Conservation (phyloP, 768 basidiomycete genomes). For the Boletus subcaerulescens region DNA sequence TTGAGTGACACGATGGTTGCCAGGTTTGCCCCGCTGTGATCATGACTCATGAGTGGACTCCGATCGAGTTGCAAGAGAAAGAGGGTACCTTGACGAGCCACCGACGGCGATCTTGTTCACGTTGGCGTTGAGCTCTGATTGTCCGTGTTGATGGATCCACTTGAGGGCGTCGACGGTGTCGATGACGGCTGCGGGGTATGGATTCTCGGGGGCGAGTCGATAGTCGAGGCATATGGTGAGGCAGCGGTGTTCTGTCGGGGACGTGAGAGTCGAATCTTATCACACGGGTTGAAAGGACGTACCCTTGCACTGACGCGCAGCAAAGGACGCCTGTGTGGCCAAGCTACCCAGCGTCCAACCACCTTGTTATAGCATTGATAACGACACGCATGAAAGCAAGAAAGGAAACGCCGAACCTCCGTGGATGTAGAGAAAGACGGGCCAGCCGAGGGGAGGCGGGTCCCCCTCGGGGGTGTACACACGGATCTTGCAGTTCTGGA, state of each 20-base stretch:
- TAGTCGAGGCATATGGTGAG: constrained; percentile 69
- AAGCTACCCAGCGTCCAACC: constrained; percentile 75
- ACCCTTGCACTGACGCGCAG: constrained; percentile 29
- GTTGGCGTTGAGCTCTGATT: constrained; percentile 45
- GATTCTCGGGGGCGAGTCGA: constrained; percentile 66
- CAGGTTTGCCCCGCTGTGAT: constrained; percentile 62
- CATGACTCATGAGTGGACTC: not conserved
- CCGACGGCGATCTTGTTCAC: constrained; percentile 60
- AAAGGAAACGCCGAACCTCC: constrained; percentile 45
- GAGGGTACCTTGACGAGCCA: constrained; percentile 43
- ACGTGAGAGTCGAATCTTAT: too few species aligned
- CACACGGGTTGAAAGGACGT: not conserved
- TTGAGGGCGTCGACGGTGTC: constrained; percentile 65
- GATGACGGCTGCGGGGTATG: constrained; percentile 68
- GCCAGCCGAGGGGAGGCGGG: constrained; percentile 56
- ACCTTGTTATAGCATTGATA: constrained; percentile 35
- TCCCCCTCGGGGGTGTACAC: constrained; percentile 58
- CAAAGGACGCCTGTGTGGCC: constrained; percentile 55
- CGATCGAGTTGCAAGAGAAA: too few species aligned
- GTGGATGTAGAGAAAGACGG: constrained; percentile 68
- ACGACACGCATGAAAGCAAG: too few species aligned
- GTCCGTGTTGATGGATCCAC: constrained; percentile 55
- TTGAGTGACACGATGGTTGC: constrained; percentile 65
- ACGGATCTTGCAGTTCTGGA: constrained; percentile 53
- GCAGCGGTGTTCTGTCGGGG: constrained; percentile 49